These are phyloP conservation scores for Funneliformis geosporum DNA, from an alignment of 192 early-diverging fungal species.

Conservation along the genomic window DNA sequence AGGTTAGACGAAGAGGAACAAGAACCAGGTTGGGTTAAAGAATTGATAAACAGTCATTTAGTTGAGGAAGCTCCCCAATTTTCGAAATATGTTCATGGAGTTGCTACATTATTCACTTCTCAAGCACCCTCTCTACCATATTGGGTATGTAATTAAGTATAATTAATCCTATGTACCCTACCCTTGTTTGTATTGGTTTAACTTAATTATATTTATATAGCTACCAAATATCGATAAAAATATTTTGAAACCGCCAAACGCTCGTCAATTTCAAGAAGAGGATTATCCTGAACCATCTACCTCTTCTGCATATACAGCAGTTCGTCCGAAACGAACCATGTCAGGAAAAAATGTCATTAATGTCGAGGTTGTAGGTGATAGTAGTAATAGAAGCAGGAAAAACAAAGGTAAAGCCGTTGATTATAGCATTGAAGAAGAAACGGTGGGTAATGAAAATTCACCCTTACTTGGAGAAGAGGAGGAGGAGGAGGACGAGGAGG, in stretches of 20 bases:
- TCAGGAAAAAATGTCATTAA: not conserved
- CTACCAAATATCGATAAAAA: conserved; percentile 33
- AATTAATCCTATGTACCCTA: not conserved
- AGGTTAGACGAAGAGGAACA: conserved; percentile 67
- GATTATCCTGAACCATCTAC: not conserved
- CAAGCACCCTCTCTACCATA: conserved; percentile 64
- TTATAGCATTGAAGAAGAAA: not conserved
- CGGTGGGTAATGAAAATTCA: not conserved
- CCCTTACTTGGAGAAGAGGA: not conserved
- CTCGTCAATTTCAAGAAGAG: not conserved
- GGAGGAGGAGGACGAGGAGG: not conserved
- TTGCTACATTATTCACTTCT: conserved; percentile 66
- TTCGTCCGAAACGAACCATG: not conserved
- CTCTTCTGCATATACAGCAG: no score
- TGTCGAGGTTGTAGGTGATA: conserved; percentile 17
- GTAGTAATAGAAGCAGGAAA: not conserved
- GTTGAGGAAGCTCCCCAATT: conserved; percentile 81
- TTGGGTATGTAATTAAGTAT: conserved; percentile 46
- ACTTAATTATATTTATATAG: conserved; percentile 3
- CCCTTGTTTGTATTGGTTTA: not conserved
- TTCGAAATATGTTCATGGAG: conserved; percentile 87
- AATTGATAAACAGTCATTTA: conserved; percentile 71
- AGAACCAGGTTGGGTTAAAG: conserved; percentile 76
- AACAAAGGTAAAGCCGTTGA: conserved; percentile 32
- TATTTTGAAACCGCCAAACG: conserved; percentile 27